Evolutionary conservation across 768 basidiomycete genomes (phyloP), one percentile per base, ranked within the genome.

Genomic region (Mycena haematopus): DNA sequence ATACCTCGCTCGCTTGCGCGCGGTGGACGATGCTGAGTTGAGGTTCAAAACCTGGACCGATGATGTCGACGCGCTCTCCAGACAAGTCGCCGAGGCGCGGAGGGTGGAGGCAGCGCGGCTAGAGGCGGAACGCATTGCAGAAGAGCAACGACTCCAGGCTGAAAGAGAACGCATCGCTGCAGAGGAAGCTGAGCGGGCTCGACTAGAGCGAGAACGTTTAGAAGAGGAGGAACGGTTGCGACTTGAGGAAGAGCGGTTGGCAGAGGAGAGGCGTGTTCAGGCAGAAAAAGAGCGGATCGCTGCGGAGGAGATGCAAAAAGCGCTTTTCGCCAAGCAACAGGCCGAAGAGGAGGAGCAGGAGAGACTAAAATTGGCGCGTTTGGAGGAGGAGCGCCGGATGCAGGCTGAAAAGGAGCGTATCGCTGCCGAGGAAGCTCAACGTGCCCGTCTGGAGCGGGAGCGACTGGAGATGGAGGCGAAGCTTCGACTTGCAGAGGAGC

Each of bases 21-120:
- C 79, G 8, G 76, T 85, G 17, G 81, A 87, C 66, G 83, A 86
- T 63, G 75, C 80, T 0, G 84, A 87, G 64, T 62, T 78, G 19
- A 79, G 77, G 44, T 74, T 85, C 51, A 79, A 73, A 38, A 71
- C 75, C 0, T 90, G 86, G 84, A 71, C 77, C 42, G 80, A 84
- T 58, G 77, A 77, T 60, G 63, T 78, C 25, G 75, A 76, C 21
- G 61, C 76, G 38, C 77, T 86, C 36, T 75, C 77, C 52, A 71
- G 75, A 38, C 72, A 77, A 51, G 69, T 86, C 47, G 60, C 73
- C 25, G 78, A 81, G 31, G 78, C 81, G 2, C 75, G 79, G 56
- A 75, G 72, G n/a, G 70, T 71, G 2, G 86, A 85, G 57, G 72
- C 72, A 3, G 65, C 75, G 51, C 77, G 81, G 52, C 70, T 80